Base-by-base conservation (phyloP, 1,284 basidiomycete species). In the Vanrija sp. region DNA sequence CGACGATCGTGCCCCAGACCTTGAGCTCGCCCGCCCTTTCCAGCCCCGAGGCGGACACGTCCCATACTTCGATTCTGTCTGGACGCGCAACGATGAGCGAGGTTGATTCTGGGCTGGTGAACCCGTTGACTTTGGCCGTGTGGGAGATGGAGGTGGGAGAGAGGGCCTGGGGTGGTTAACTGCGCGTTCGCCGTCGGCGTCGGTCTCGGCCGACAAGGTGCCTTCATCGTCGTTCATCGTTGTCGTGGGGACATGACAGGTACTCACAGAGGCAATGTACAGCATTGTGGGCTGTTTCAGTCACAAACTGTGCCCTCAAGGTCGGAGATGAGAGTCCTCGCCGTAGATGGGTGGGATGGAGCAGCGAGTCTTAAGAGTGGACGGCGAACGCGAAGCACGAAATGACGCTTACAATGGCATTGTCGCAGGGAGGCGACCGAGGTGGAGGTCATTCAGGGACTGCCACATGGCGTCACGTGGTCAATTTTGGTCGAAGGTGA, bases 1-100 rank as follows among this genome's bases (percentile, higher is more conserved):
- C 69, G 1, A 72, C 67, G 12, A 77, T 54, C 19, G 61, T 71
- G 4, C 77, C 77, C 75, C 75, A 78, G 5, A 75, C 52, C 19
- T 65, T 56, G 3, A 73, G 63, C 45, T 69, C 67, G 21, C 60
- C 62, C 3, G 49, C 48, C 10, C 56, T 53, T 4, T 61, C 58
- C 6, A 77, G 63, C 0, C 76, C 77, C 0, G 61, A 45, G 0
- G 53, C 28, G 6, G 57, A 55, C 3, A 70, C 65, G 55, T 75
- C 67, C 70, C 72, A 75, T 15, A 75, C 59, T 48, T 78, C 72
- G 5, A 78, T 47, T 16, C 64, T 61, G 49, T 75, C 71, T 0
- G 72, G 68, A 29, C 73, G 74, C 26, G 73, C 73, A 5, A 77
- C 52, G 6, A 75, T 58, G 10, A 78, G 64, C 0, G 74, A 71